Evolutionary conservation across 495 filamentous ascomycete genomes (phyloP).

Genomic region (Saxophila tyrrhenica): DNA sequence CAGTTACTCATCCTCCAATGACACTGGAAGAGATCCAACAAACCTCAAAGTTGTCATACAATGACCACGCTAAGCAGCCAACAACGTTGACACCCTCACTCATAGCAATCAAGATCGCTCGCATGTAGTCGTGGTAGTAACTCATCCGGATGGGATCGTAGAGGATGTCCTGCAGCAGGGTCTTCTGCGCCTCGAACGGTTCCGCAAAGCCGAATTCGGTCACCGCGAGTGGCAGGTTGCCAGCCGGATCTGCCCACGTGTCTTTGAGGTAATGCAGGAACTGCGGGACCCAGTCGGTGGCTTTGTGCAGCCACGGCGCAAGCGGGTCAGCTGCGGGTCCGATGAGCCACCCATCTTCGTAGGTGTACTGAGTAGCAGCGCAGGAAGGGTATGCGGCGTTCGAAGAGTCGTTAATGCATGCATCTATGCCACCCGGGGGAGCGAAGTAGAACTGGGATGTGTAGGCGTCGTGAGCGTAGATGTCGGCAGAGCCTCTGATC

Average conservation of each 20-base stretch:
- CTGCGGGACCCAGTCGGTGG: constrained; percentile 25
- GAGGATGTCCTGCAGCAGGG: constrained; percentile 19
- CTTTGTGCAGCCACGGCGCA: constrained; percentile 24
- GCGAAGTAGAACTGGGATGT: constrained; percentile 26
- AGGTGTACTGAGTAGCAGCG: constrained; percentile 23
- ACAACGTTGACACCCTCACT: constrained; percentile 27
- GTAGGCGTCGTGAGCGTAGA: constrained; percentile 29
- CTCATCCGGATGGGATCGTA: constrained; percentile 22
- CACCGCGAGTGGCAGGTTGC: constrained; percentile 12
- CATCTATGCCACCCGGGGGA: constrained; percentile 22
- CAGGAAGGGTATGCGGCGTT: constrained; percentile 22
- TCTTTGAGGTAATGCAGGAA: constrained; percentile 27
- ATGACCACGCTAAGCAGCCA: constrained; percentile 24
- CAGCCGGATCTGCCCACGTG: constrained; percentile 23
- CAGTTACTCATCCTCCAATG: not conserved
- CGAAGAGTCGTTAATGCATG: constrained; percentile 18
- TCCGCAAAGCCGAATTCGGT: constrained; percentile 28
- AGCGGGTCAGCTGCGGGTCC: constrained; percentile 23
- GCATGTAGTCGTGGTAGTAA: constrained; percentile 27
- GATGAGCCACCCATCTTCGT: constrained; percentile 25
- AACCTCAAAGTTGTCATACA: constrained; percentile 28
- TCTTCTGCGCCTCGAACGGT: constrained; percentile 23
- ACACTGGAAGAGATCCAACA: constrained; percentile 4
- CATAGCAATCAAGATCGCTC: constrained; percentile 25
- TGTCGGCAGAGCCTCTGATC: constrained; percentile 24